phyloP scores from a whole-genome alignment of 306 rosid species.

The Abrus precatorius region DNA sequence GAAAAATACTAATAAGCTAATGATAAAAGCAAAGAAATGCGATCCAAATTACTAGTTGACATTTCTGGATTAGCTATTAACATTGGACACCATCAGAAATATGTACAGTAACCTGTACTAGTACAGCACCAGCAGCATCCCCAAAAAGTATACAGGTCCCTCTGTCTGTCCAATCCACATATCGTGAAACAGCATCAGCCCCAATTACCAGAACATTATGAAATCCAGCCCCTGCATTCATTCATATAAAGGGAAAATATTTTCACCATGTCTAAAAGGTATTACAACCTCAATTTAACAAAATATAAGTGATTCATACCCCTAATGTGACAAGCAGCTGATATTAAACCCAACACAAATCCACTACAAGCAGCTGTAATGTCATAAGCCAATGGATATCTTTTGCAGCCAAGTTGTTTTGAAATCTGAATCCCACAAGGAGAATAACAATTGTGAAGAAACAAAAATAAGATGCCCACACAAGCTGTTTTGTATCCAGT shows the following conservation, averaged over 20 bases:
- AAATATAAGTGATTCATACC: slow-evolving; percentile 67
- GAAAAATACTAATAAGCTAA: background rate
- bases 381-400: slow-evolving; percentile 85
- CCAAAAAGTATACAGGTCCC: slow-evolving; percentile 96
- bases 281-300: slow-evolving; percentile 14
- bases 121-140: slow-evolving; percentile 98
- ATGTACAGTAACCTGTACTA: slow-evolving; percentile 76
- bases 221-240: slow-evolving; percentile 86
- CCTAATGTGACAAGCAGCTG: slow-evolving; percentile 95
- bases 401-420: slow-evolving; percentile 85
- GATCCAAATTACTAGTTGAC: slow-evolving; percentile 23
- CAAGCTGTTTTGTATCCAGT: too few species aligned
- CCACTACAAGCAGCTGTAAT: slow-evolving; percentile 99
- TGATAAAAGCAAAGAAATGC: slow-evolving; percentile 29
- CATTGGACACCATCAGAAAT: slow-evolving; percentile 25
- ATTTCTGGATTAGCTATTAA: background rate
- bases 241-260: slow-evolving; percentile 38
- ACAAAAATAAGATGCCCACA: slow-evolving; percentile 11
- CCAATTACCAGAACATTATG: slow-evolving; percentile 89
- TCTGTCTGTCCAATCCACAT: slow-evolving; percentile 96
- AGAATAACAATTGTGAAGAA: slow-evolving; percentile 27
- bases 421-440: slow-evolving; percentile 53
- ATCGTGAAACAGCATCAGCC: slow-evolving; percentile 94
- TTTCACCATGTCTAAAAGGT: slow-evolving; percentile 32
- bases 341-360: slow-evolving; percentile 85